Conservation (phyloP, 2,329 filamentous ascomycete genomes). For the Westerdykella ornata region DNA sequence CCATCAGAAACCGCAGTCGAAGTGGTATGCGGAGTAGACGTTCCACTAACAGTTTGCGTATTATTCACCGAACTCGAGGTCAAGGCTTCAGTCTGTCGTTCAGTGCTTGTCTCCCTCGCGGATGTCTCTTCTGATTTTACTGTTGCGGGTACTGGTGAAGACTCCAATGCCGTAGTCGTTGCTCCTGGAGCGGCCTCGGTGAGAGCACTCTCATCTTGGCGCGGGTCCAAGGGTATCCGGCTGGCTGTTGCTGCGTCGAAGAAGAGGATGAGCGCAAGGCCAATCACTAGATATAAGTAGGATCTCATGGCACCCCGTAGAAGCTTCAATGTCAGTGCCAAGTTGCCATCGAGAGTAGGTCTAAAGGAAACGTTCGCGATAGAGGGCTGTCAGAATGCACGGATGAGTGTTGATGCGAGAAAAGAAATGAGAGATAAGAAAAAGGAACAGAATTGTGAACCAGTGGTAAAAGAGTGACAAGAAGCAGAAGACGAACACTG, state of each 20-base stretch:
- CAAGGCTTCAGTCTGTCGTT: background rate
- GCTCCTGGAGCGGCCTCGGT: conserved; percentile 12
- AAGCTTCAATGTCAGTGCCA: conserved; percentile 10
- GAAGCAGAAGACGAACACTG: conserved; percentile 15
- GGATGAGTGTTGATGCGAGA: conserved; percentile 9
- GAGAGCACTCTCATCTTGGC: conserved; percentile 23
- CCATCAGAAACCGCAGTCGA: conserved; percentile 12
- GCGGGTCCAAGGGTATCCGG: conserved; percentile 16
- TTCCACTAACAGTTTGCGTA: conserved; percentile 6
- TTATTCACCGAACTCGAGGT: too few relatives aligned
- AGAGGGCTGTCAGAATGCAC: conserved; percentile 3
- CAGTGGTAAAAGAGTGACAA: conserved; percentile 12
- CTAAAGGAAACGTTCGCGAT: conserved; percentile 1
- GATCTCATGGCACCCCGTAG: conserved; percentile 24
- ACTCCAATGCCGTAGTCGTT: conserved; percentile 7
- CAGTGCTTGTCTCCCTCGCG: conserved; percentile 8
- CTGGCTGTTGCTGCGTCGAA: conserved; percentile 20
- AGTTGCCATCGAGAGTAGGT: conserved; percentile 25
- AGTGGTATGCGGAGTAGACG: conserved; percentile 11
- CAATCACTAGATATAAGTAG: conserved; percentile 19
- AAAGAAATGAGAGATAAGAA: conserved; percentile 11
- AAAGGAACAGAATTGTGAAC: background rate
- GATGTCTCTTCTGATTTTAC: conserved; percentile 10
- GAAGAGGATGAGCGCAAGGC: conserved; percentile 23
- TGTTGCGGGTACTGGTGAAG: conserved; percentile 12